Base-by-base conservation (phyloP, 176 grass and related monocot species). In the Bolboschoenus planiculmis region DNA sequence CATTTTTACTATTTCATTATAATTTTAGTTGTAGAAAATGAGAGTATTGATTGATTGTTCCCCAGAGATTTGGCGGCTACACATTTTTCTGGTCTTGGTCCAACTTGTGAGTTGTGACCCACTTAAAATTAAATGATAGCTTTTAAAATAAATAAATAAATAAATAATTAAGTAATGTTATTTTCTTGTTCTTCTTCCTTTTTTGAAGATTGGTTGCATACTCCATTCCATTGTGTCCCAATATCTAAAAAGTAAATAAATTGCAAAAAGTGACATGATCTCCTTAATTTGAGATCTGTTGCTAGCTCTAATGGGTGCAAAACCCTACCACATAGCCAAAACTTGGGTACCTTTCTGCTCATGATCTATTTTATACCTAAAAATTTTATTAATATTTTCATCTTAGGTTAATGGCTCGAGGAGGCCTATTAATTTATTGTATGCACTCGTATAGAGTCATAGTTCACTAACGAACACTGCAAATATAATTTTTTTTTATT, bases 401-500 rank as follows among this genome's bases (percentile, higher is more conserved):
- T 57, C 15, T n/a, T 1, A 74, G 35, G 42, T 84, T 84, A 13
- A 21, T 54, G 82, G 82, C 82, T 84, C 82, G 82, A 84, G 82
- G 67, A 26, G 67, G 0, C 67, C 64, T 24, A 27, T 4, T 5
- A 29, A 60, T 59, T n/a, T 61, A 61, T 27, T 53, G 18, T 53
- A 11, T n/a, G n/a, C n/a, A n/a, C n/a, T n/a, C n/a, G n/a, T n/a
- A 61, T 14, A 61, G 7, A 61, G 7, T 61, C 64, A 40, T 7
- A 40, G 7, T 40, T 68, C 35, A 40, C 64, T 68, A 40, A n/a
- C 2, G 7, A 40, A 7, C 62, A 53, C 50, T 18, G n/a, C n/a
- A n/a, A n/a, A n/a, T n/a, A n/a, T n/a, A n/a, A n/a, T n/a, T n/a
- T n/a, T n/a, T n/a, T n/a, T 70, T 21, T 71, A 42, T 71, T 68